Evolutionary conservation across 768 basidiomycete species (phyloP), one percentile per base, ranked within the genome.

Genomic region (Tephrocybe rancida): DNA sequence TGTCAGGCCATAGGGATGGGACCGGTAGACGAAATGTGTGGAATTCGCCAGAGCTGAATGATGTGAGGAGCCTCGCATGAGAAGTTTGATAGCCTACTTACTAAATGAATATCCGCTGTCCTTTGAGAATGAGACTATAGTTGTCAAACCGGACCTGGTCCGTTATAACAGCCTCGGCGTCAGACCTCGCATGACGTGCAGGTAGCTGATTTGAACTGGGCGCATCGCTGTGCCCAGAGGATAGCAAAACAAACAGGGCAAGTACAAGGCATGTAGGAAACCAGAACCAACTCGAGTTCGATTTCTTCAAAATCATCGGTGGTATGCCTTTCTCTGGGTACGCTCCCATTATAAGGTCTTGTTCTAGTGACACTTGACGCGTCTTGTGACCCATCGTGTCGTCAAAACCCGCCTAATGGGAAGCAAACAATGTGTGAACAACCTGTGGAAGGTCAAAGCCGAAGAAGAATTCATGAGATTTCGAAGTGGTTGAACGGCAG

Each of bases 11-110:
- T 50, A 93, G 68, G 3, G 82, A 82, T 14, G 87, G 89, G 0
- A 92, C 86, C 9, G 90, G 92, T 7, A 93, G 70, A 21, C 90
- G 82, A 72, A 89, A 93, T 0, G 89, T 83, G 61, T 92, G 92
- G 66, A 92, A 90, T 67, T 92, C 92, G 52, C 92, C 92, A 0
- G 88, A 90, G 61, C 90, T 92, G 54, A 7, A 35, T 37, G 10
- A 27, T 11, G 14, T 22, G 1, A 30, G 37, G 26, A 34, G 26
- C 43, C 22, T 46, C 21, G 47, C 35, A 51, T 32, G 7, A 34
- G 16, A 37, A 6, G 24, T 46, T 32, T 27, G 13, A 8, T n/a
- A 48, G 18, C 16, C 10, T 13, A 76, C 84, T 49, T 69, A 88
- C 88, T 89, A 79, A 3, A 92, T 66, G 59, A 92, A 89, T 18